Evolutionary conservation across 768 basidiomycete genomes (phyloP).

Genomic region (Porphyrellus cyaneotinctus): DNA sequence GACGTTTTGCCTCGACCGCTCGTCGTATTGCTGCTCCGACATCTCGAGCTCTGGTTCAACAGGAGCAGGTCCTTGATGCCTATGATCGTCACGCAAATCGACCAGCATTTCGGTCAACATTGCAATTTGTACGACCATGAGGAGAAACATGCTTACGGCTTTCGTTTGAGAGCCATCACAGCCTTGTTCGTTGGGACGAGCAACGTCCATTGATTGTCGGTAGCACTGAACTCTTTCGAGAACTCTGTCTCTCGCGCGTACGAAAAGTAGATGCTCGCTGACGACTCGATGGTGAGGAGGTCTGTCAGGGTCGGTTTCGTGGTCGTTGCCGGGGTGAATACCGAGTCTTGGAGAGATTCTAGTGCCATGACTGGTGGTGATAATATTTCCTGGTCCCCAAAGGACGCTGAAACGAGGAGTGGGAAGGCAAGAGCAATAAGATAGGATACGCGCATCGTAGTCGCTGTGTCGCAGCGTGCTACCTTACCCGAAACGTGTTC

Average conservation of each 20-base stretch:
- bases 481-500: too few species aligned
- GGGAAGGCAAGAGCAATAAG: constrained; percentile 30
- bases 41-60: constrained; percentile 48
- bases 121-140: neutral
- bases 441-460: constrained; percentile 13
- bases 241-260: constrained; percentile 72
- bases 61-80: constrained; percentile 54
- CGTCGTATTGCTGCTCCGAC: constrained; percentile 64
- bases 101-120: neutral
- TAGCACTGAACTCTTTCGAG: constrained; percentile 44
- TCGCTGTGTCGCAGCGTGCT: neutral
- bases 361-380: constrained; percentile 16
- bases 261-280: constrained; percentile 78
- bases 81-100: constrained; percentile 24
- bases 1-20: constrained; percentile 58
- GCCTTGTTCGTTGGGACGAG: constrained; percentile 88
- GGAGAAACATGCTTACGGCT: constrained; percentile 58
- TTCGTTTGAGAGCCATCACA: constrained; percentile 72
- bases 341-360: constrained; percentile 4
- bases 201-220: constrained; percentile 44
- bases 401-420: constrained; percentile 29
- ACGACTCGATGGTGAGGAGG: constrained; percentile 70
- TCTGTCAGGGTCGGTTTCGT: constrained; percentile 62
- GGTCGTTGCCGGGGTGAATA: constrained; percentile 37
- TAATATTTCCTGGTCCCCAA: constrained; percentile 26